These are phyloP conservation scores for Sergeia podlipaevii DNA, from an alignment of 208 protist species.

Conservation along the genomic window DNA sequence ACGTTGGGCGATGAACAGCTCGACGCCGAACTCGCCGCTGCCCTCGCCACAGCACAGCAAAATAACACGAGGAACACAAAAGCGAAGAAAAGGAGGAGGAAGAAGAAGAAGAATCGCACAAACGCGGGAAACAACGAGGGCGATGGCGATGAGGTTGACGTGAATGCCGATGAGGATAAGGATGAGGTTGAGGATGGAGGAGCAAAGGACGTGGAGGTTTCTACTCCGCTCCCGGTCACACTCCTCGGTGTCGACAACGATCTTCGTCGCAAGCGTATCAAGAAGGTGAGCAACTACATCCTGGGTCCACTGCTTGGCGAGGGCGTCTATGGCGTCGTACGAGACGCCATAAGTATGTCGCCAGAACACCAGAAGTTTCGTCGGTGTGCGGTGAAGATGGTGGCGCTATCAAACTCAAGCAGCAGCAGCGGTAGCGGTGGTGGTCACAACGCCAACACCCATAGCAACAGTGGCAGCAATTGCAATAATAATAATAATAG, in stretches of 20 bases:
- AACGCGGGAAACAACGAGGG: not conserved
- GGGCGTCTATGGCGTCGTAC: constrained; percentile 67
- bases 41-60: no score
- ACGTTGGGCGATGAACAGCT: no score
- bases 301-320: constrained; percentile 77
- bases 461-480: constrained; percentile 1
- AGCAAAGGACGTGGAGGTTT: constrained; percentile 3
- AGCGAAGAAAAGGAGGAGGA: no score
- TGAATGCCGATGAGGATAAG: not conserved
- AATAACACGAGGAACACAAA: no score
- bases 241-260: constrained; percentile 32
- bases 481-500: no score
- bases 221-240: constrained; percentile 35
- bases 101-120: no score
- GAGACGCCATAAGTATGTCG: constrained; percentile 70
- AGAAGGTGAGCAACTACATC: constrained; percentile 80
- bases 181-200: not conserved
- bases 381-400: constrained; percentile 55
- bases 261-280: constrained; percentile 71
- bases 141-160: not conserved
- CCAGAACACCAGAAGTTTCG: constrained; percentile 30
- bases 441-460: not conserved
- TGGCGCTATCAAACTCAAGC: constrained; percentile 8
- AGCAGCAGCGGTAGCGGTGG: not conserved
- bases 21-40: no score